Percentiles rank a stretch among this genome's conserved stretches.
Conservation (phyloP, 169 alveolate genomes). For the Theileria orientalis region DNA sequence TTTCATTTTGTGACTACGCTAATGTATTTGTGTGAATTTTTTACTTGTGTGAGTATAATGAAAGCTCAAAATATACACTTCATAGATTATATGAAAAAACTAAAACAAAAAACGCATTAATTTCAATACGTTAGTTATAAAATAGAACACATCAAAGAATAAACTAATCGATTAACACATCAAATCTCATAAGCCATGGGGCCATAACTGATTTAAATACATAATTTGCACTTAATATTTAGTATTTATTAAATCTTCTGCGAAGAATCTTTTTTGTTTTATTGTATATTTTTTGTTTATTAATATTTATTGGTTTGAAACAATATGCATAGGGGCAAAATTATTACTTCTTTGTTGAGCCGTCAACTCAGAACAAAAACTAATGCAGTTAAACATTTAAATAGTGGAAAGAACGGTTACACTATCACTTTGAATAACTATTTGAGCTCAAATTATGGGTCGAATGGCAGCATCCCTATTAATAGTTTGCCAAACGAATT, state of each 20-base stretch:
- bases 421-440: not conserved
- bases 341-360: not conserved
- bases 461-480: not conserved
- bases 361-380: not conserved
- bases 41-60: too few species aligned
- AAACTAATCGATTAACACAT: too few species aligned
- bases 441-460: not conserved
- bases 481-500: not conserved
- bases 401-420: too few species aligned
- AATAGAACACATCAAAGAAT: too few species aligned
- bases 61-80: too few species aligned
- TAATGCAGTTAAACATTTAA: not conserved
- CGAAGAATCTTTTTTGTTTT: not conserved
- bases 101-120: too few species aligned
- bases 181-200: not conserved
- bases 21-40: too few species aligned
- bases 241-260: not conserved
- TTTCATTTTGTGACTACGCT: not conserved
- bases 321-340: not conserved
- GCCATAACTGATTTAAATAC: not conserved
- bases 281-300: not conserved
- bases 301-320: not conserved
- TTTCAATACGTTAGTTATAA: too few species aligned
- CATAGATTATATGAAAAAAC: too few species aligned
- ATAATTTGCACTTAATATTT: not conserved